Evolutionary conservation across 176 grass and related monocot genomes (phyloP).

Genomic region (Coix lacrymajobi): DNA sequence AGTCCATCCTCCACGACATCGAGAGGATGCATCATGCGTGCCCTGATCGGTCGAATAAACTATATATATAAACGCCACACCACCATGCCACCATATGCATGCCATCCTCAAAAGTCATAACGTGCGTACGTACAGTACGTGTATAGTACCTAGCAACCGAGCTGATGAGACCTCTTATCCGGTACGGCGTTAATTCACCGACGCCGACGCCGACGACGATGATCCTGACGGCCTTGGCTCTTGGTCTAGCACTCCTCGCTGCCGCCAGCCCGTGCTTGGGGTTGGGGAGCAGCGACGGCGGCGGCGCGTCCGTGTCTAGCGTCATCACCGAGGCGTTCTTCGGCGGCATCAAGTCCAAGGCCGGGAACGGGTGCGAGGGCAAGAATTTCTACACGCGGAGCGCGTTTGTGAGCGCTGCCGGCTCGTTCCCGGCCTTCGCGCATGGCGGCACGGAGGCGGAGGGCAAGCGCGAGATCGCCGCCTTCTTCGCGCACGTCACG

Average conservation of each 20-base stretch:
- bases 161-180: background rate
- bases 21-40: no score
- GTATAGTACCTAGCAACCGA: no score
- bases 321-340: constrained; percentile 25
- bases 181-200: background rate
- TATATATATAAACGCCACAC: background rate
- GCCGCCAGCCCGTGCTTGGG: background rate
- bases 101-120: background rate
- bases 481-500: constrained; percentile 68
- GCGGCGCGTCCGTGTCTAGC: background rate
- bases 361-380: constrained; percentile 36
- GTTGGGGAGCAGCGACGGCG: background rate
- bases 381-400: constrained; percentile 57
- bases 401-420: constrained; percentile 37
- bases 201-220: background rate
- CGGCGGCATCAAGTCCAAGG: constrained; percentile 44
- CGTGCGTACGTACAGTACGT: no score
- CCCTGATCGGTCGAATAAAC: no score
- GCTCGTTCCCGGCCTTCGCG: constrained; percentile 33
- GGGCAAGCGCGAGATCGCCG: constrained; percentile 64
- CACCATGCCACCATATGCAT: background rate
- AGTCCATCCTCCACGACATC: no score
- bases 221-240: background rate
- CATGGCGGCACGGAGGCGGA: constrained; percentile 25
- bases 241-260: background rate